Conservation (phyloP, 768 basidiomycete species). For the Suillus decipiens region DNA sequence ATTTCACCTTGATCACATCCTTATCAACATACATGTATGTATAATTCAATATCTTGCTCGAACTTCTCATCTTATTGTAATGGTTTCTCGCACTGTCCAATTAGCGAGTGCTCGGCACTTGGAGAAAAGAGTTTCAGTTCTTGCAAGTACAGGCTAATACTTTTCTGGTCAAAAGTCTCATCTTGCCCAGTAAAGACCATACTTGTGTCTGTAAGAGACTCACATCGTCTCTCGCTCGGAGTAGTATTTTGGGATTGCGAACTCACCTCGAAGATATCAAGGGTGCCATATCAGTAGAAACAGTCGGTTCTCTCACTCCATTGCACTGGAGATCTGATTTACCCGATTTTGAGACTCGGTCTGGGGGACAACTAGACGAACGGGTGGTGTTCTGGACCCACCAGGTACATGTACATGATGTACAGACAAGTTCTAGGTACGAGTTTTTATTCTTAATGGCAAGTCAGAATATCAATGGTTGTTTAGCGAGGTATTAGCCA, state of each 20-base stretch:
- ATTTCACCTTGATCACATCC: too few relatives aligned
- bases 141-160: too few relatives aligned
- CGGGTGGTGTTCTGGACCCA: neutral
- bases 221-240: too few relatives aligned
- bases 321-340: slow-evolving; percentile 2
- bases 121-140: too few relatives aligned
- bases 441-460: neutral
- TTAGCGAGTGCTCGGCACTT: too few relatives aligned
- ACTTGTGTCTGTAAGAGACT: too few relatives aligned
- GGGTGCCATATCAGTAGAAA: neutral
- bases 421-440: neutral
- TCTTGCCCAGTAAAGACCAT: too few relatives aligned
- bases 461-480: neutral
- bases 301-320: neutral
- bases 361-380: neutral
- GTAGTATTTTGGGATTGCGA: slow-evolving; percentile 3
- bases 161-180: too few relatives aligned
- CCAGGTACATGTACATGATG: neutral
- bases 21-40: too few relatives aligned
- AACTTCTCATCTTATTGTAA: too few relatives aligned
- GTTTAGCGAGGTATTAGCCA: neutral
- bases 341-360: neutral
- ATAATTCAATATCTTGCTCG: too few relatives aligned
- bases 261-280: slow-evolving; percentile 1
- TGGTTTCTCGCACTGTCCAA: too few relatives aligned